Percentiles rank a stretch among this genome's conserved stretches.
Conservation (phyloP, 345 rosid genomes). For the Microcos paniculata region DNA sequence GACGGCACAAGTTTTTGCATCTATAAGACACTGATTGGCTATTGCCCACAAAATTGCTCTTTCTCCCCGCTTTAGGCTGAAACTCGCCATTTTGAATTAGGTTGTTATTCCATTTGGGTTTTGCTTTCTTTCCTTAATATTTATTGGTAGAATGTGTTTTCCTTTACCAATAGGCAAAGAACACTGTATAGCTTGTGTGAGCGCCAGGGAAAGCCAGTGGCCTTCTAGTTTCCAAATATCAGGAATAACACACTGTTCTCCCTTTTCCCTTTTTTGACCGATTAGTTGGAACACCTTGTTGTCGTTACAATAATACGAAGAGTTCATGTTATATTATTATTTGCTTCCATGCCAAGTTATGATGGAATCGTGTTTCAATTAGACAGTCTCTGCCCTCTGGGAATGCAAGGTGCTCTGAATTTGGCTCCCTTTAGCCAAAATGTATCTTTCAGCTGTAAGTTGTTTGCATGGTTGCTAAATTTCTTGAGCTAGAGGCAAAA, state of each 20-base stretch:
- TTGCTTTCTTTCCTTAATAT: conserved; percentile 6
- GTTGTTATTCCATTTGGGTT: conserved; percentile 3
- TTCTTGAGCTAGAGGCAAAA: background rate
- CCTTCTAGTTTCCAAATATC: background rate
- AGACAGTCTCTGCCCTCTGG: background rate
- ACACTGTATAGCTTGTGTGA: conserved; percentile 31
- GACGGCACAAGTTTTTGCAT: conserved; percentile 23
- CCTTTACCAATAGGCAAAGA: conserved; percentile 21
- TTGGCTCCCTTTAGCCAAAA: background rate
- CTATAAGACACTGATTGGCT: conserved; percentile 3
- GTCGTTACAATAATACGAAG: background rate
- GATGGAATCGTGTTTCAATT: background rate
- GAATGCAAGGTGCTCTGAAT: background rate
- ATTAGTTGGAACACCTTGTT: background rate
- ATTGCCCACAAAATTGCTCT: background rate
- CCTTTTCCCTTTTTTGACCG: background rate
- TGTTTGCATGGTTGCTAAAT: background rate
- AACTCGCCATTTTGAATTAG: conserved; percentile 23
- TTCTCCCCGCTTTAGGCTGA: conserved; percentile 9
- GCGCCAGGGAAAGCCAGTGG: conserved; percentile 8
- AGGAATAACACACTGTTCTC: background rate
- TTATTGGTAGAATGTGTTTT: conserved; percentile 23
- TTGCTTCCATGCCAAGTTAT: background rate
- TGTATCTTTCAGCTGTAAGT: background rate
- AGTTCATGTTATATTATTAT: background rate